Base-by-base conservation (phyloP, 345 rosid species). In the Linum trigynum region DNA sequence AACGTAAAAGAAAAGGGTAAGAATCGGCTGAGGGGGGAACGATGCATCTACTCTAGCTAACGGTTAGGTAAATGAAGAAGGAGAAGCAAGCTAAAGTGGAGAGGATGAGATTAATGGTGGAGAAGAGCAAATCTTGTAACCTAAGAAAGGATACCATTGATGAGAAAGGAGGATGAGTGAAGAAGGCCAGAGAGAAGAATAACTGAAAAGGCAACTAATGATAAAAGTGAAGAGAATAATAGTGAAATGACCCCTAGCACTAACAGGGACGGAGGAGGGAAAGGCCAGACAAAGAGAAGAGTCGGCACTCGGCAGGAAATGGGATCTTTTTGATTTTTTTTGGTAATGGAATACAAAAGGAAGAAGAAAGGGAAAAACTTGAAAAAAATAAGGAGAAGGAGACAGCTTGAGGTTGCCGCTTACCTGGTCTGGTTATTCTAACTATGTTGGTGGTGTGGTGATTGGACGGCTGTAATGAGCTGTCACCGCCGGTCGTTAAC, bases 41-140 rank as follows among this genome's bases (percentile, higher is more conserved):
- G 59, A 56, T 3, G 59, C 35, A 35, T n/a, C 23, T 56, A 11
- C 23, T 56, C 36, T 56, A 23, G 59, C 23, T 60, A 43, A 63
- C 45, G 41, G 55, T 43, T 32, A 38, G 35, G 50, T 38, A 32
- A 5, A 65, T 9, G 6, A 65, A 14, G n/a, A 65, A 62, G 57
- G 67, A 62, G n/a, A 73, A 37, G 58, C 41, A 66, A 3, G 42
- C 3, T 32, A 66, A 37, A 58, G 39, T 59, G 7, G 36, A 70
- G 62, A 70, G 23, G 41, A 70, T 40, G 3, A 62, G 62, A 62
- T 62, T 70, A 43, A 66, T 57, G 16, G 66, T 35, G 37, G 14
- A 59, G 45, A 70, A 63, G 17, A 62, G 68, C 7, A 70, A 23
- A 74, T 62, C 65, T 43, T 65, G 50, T 43, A 37, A 66, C 38